These are phyloP conservation scores for Grosmannia serpens DNA, from an alignment of 2,329 filamentous ascomycete genomes.

Conservation along the genomic window DNA sequence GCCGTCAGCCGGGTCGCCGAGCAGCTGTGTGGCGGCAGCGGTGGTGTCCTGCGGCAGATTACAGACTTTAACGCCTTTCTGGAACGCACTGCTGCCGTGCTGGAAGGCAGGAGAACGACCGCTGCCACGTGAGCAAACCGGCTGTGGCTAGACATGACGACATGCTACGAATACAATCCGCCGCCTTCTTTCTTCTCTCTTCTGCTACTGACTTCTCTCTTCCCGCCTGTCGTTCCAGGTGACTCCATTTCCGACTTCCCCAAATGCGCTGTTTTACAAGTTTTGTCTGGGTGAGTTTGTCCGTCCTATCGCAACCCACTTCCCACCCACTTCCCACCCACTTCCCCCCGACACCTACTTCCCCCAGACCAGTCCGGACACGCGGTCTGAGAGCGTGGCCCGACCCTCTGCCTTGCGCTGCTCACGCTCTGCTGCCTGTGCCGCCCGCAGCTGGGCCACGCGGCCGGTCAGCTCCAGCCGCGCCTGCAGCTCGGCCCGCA, in stretches of 20 bases:
- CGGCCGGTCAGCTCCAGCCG: constrained; percentile 47
- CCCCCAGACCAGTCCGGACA: constrained; percentile 21
- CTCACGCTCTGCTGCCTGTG: constrained; percentile 42
- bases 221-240: too few relatives aligned
- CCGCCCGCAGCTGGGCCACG: constrained; percentile 42
- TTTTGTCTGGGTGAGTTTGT: not conserved
- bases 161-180: not conserved
- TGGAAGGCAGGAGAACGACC: constrained; percentile 28
- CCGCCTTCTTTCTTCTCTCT: too few relatives aligned
- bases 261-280: not conserved
- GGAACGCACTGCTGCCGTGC: constrained; percentile 44
- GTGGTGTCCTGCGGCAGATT: constrained; percentile 40
- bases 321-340: not conserved
- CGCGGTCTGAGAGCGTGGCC: constrained; percentile 30
- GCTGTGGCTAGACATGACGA: too few relatives aligned
- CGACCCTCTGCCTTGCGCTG: constrained; percentile 46
- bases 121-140: not conserved
- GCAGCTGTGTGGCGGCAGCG: constrained; percentile 37
- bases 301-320: not conserved
- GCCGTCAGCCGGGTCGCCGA: constrained; percentile 42
- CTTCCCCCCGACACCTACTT: not conserved
- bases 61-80: constrained; percentile 52
- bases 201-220: too few relatives aligned
- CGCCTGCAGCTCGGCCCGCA: constrained; percentile 50
- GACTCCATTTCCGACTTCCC: too few relatives aligned